phyloP scores from a whole-genome alignment of 2,329 filamentous ascomycete species.

The Fusarium dlaminii region DNA sequence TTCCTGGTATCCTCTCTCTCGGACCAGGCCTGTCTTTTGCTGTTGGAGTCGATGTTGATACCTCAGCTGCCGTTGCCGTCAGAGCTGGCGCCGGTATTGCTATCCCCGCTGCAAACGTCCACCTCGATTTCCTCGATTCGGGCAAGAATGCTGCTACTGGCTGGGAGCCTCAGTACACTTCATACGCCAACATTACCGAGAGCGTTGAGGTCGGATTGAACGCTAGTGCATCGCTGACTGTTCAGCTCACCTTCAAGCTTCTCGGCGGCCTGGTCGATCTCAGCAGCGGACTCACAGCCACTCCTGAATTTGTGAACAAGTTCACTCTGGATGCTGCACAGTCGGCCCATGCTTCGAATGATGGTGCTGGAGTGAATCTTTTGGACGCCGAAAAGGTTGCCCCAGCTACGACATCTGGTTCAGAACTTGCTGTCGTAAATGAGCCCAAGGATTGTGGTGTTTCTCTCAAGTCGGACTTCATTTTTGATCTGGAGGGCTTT shows the following conservation, averaged over 20 bases:
- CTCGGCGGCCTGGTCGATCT: conserved; percentile 11
- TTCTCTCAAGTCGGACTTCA: conserved; percentile 10
- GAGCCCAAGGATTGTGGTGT: not conserved
- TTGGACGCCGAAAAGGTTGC: not conserved
- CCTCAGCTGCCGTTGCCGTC: conserved; percentile 1
- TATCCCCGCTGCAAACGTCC: conserved; percentile 1
- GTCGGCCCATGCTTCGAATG: not conserved
- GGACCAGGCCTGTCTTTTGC: conserved; percentile 5
- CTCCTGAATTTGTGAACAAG: conserved; percentile 8
- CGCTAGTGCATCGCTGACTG: not conserved
- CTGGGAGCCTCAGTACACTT: conserved; percentile 9
- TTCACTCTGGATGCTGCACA: conserved; percentile 5
- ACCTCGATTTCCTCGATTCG: not conserved
- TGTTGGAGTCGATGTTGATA: not conserved
- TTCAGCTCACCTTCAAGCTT: conserved; percentile 3
- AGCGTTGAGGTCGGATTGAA: conserved; percentile 13
- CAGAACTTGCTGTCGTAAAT: not conserved
- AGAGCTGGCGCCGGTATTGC: conserved; percentile 4
- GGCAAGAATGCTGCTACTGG: conserved; percentile 10
- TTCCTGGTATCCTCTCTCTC: conserved; percentile 3
- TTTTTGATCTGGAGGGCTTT: conserved; percentile 11
- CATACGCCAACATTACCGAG: conserved; percentile 7
- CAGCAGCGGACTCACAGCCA: conserved; percentile 7
- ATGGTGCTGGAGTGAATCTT: not conserved
- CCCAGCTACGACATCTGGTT: not conserved